Evolutionary conservation across 2,329 filamentous ascomycete genomes (phyloP).

Genomic region (Coniosporium tulheliwenetii): DNA sequence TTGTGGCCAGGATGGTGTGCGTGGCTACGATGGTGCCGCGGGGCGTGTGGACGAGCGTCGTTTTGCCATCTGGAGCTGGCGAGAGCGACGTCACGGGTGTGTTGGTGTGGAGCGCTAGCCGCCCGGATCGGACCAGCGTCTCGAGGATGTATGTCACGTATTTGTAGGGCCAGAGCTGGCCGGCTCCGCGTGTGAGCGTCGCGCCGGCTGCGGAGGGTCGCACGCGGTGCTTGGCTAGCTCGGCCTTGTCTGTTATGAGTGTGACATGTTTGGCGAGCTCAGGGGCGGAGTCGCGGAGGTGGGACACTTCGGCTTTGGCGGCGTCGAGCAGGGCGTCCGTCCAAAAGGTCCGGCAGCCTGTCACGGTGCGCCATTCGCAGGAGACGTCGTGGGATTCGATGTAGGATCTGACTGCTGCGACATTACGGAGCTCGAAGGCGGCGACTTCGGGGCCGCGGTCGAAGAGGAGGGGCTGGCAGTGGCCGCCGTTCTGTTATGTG

Average conservation of each 20-base stretch:
- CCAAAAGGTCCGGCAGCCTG: slow-evolving; percentile 50
- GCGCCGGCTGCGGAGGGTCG: slow-evolving; percentile 41
- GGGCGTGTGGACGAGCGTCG: slow-evolving; percentile 50
- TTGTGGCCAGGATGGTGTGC: slow-evolving; percentile 62
- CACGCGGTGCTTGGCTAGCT: slow-evolving; percentile 38
- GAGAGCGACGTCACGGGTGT: slow-evolving; percentile 39
- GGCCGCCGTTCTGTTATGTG: slow-evolving; percentile 32
- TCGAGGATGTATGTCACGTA: slow-evolving; percentile 59
- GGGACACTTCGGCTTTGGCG: slow-evolving; percentile 34
- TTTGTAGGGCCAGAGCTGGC: slow-evolving; percentile 71
- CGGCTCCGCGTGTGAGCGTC: slow-evolving; percentile 48
- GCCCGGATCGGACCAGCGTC: slow-evolving; percentile 30
- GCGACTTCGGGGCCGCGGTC: slow-evolving; percentile 42
- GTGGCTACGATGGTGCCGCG: slow-evolving; percentile 50
- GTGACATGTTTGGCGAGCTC: slow-evolving; percentile 34
- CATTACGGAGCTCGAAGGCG: slow-evolving; percentile 58
- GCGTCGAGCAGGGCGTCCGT: slow-evolving; percentile 37
- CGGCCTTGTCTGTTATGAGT: slow-evolving; percentile 22
- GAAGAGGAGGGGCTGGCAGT: slow-evolving; percentile 62
- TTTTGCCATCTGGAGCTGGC: not conserved
- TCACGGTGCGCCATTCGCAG: slow-evolving; percentile 53
- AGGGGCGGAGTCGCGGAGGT: slow-evolving; percentile 36
- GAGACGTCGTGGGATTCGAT: slow-evolving; percentile 41
- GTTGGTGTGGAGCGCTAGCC: slow-evolving; percentile 59
- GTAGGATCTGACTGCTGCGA: slow-evolving; percentile 41